These are phyloP conservation scores for Striga asiatica DNA, from an alignment of 257 asterid species.

Conservation along the genomic window DNA sequence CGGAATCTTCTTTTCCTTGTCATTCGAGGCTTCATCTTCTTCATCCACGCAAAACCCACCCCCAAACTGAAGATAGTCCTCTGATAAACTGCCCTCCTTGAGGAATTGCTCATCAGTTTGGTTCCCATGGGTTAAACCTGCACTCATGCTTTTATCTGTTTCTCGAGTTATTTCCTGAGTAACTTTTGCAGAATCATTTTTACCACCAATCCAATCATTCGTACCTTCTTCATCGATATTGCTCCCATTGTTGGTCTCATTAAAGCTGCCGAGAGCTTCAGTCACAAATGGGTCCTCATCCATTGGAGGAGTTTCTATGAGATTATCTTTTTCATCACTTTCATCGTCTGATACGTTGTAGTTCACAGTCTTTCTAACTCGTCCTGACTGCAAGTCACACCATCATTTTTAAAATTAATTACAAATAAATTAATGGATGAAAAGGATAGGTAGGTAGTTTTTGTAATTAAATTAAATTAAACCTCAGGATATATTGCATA, in stretches of 20 bases:
- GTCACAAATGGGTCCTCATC: constrained; percentile 23
- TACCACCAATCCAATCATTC: constrained; percentile 6
- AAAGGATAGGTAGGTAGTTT: no score
- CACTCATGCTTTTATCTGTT: neutral
- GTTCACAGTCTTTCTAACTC: constrained; percentile 47
- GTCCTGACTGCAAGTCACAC: constrained; percentile 48
- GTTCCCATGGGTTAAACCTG: constrained; percentile 10
- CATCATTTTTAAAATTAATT: neutral
- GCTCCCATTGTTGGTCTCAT: neutral
- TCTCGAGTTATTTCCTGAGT: constrained; percentile 12
- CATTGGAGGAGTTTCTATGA: constrained; percentile 6
- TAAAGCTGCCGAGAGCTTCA: constrained; percentile 12
- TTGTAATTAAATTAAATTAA: no score
- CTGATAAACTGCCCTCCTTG: constrained; percentile 17
- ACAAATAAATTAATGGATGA: neutral
- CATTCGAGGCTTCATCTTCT: constrained; percentile 35
- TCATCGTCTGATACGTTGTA: constrained; percentile 32
- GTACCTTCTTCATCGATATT: neutral
- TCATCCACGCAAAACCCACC: constrained; percentile 80
- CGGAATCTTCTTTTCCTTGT: neutral
- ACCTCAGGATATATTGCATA: no score
- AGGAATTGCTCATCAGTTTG: constrained; percentile 21
- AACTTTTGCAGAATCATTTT: constrained; percentile 17
- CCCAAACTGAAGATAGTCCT: constrained; percentile 54
- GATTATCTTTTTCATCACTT: constrained; percentile 20